Base-by-base conservation (phyloP, 371 early-diverging fungal genomes). In the Actinomortierella ambigua region DNA sequence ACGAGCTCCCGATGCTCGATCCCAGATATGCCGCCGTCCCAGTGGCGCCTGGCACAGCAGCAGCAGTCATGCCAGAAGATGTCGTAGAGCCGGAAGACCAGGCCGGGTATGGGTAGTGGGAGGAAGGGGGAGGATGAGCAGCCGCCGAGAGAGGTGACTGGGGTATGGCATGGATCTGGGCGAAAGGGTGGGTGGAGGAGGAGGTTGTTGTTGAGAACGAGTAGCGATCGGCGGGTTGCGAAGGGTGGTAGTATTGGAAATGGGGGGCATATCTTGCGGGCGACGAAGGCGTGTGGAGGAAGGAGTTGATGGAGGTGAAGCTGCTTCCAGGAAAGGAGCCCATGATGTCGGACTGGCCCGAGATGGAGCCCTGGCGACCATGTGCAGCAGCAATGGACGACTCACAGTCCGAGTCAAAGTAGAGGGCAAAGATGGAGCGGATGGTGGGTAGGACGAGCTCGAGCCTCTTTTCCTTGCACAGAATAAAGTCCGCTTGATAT, bases 401-500 rank as follows among this genome's bases (percentile, higher is more conserved):
- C 15, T 69, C 69, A 8, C 69, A 69, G 29, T 69, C 69, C 15
- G 69, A 69, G 46, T 69, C 69, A 43, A 69, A 59, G 20, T 63
- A 69, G 14, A 69, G 61, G 0, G 64, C 52, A 27, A 69, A 69
- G 40, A 69, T 18, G n/a, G 64, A 54, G 20, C 69, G 69, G 34
- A 69, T 69, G 34, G 69, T 59, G 17, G 69, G 69, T 2, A 69
- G 34, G 27, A 69, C 69, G 4, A 46, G 28, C 18, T 57, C 59
- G 55, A 69, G 59, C 5, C 69, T 63, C 50, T 69, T 69, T 17
- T 69, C 69, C 57, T 69, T 69, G 60, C 63, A 63, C 78, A 91
- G 83, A 29, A 90, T 83, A 59, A 87, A 85, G 55, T 91, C 92
- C 0, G 90, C 89, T 78, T 89, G 88, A 62, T 89, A 89, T 2